Evolutionary conservation across 495 filamentous ascomycete genomes (phyloP), one percentile per base, ranked within the genome.

Genomic region (Xylaria longipes): DNA sequence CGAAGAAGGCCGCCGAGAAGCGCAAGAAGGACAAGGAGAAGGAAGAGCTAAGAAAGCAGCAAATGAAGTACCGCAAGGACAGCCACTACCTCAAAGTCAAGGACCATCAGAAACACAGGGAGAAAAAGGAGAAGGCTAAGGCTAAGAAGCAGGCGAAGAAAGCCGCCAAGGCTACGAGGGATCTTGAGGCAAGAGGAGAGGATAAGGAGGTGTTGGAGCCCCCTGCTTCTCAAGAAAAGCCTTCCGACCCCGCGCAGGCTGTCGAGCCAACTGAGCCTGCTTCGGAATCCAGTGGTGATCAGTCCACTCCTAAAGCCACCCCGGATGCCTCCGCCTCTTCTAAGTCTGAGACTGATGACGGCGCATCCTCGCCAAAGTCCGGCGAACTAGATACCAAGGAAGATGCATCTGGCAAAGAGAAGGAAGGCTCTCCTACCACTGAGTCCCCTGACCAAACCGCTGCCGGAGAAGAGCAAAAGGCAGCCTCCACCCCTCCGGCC

Each of bases 31-130:
- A 87, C 29, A 86, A 90, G 73, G 87, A 82, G 71, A 81, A 87
- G 31, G 86, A 89, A 74, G 86, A 87, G 61, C 80, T 82, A 29
- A 82, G 83, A 60, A 85, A 86, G 45, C 86, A 87, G 69, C 74
- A 83, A 46, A 80, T 80, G 69, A 84, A 84, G 12, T 78, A 83
- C 56, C 75, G 79, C 5, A 74, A 84, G 54, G 71, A 71, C 8
- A 72, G 75, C 54, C 61, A 70, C 46, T 73, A 78, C 22, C 33
- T 75, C 29, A 65, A 72, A 33, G 72, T 72, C 70, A 82, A 81
- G 57, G 45, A 76, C 14, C 80, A 79, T 39, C 70, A 81, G 20
- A 78, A 79, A 52, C 73, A 67, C 57, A 70, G 74, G 56, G 73
- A 79, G 48, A 74, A 72, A 39, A 77, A 77, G 69, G 73, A 74